phyloP scores from a whole-genome alignment of 1,284 basidiomycete species.

The Ceratobasidium sp. region DNA sequence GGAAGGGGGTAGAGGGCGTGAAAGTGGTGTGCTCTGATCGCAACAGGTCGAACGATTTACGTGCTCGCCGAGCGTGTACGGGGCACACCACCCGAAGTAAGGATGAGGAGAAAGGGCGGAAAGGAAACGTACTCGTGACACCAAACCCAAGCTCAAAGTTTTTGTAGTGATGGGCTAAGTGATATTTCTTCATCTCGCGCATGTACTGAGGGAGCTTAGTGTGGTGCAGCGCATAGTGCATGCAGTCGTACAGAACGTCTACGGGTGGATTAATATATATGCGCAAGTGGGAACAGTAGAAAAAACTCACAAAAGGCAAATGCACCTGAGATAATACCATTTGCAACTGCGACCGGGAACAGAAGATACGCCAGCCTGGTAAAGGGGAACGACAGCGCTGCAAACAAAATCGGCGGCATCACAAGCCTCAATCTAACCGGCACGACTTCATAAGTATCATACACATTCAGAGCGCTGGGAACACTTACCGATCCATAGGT shows the following conservation, averaged over 20 bases:
- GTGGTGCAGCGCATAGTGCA: conserved; percentile 94
- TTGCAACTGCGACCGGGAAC: conserved; percentile 86
- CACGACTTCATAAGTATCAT: neutral
- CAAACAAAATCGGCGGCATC: conserved; percentile 94
- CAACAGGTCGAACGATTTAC: conserved; percentile 4
- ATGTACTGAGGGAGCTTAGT: conserved; percentile 88
- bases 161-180: conserved; percentile 98
- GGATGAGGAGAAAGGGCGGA: conserved; percentile 4
- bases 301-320: conserved; percentile 84
- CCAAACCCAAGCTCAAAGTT: conserved; percentile 99
- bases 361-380: conserved; percentile 83
- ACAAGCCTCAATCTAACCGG: conserved; percentile 79
- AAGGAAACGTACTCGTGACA: conserved; percentile 73
- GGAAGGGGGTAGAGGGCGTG: neutral
- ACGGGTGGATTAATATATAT: conserved; percentile 20
- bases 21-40: neutral
- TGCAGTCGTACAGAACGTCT: conserved; percentile 89
- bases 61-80: conserved; percentile 21
- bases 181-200: conserved; percentile 94
- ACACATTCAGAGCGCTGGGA: neutral
- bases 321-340: conserved; percentile 90
- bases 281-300: conserved; percentile 2
- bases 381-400: conserved; percentile 82
- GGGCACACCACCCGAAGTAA: conserved; percentile 33
- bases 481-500: conserved; percentile 85